These are phyloP conservation scores for Onygenales sp. DNA, from an alignment of 2,329 filamentous ascomycete species.

Conservation along the genomic window DNA sequence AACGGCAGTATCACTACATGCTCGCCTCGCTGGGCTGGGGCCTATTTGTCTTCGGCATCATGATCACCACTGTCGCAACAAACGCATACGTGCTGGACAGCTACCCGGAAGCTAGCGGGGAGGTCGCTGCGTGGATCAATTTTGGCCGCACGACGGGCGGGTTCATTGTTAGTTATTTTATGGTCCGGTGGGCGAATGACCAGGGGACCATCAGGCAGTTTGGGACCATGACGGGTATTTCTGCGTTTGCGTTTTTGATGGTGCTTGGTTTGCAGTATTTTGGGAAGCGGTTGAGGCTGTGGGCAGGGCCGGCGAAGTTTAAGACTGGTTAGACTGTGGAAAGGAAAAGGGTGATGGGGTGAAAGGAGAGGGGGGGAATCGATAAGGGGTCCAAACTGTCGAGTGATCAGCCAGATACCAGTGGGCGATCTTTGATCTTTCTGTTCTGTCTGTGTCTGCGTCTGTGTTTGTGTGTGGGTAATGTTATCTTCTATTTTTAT, in stretches of 20 bases:
- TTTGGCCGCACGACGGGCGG: slow-evolving; percentile 41
- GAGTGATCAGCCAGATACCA: no score
- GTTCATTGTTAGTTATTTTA: slow-evolving; percentile 45
- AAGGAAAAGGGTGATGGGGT: neutral
- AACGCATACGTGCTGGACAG: slow-evolving; percentile 45
- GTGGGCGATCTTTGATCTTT: no score
- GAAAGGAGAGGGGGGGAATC: no score
- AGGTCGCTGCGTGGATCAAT: slow-evolving; percentile 46
- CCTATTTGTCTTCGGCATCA: slow-evolving; percentile 47
- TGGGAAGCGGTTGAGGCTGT: slow-evolving; percentile 30
- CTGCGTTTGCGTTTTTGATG: slow-evolving; percentile 26
- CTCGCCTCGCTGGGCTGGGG: slow-evolving; percentile 42
- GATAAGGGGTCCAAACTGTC: no score
- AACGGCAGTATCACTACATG: slow-evolving; percentile 45
- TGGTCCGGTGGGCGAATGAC: slow-evolving; percentile 41
- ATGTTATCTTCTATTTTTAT: no score
- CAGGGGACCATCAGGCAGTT: slow-evolving; percentile 38
- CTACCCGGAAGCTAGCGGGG: slow-evolving; percentile 47
- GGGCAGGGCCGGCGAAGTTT: slow-evolving; percentile 28
- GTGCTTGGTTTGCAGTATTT: slow-evolving; percentile 26
- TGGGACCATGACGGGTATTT: slow-evolving; percentile 39
- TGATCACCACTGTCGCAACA: slow-evolving; percentile 45
- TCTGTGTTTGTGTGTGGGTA: no score
- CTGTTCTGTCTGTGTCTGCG: no score
- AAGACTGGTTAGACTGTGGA: slow-evolving; percentile 12